Evolutionary conservation across 768 basidiomycete species (phyloP), one percentile per base, ranked within the genome.

Genomic region (Grammothele lineata): DNA sequence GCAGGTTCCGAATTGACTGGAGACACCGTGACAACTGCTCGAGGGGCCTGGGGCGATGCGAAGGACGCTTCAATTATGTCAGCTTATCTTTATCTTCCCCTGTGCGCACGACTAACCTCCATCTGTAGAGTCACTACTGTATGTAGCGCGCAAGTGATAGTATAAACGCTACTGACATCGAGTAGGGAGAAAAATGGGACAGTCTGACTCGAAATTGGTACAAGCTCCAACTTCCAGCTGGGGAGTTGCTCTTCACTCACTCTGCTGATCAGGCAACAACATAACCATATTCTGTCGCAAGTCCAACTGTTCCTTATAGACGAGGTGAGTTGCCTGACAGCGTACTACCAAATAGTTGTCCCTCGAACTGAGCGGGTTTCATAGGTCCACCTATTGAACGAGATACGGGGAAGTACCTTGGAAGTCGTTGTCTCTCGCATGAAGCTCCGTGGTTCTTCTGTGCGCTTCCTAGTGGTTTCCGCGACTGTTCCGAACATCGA

Each of bases 101-200:
- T 6, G 8, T 14, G 4, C 12, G 2, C 22, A 2, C 1, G 10
- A 15, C 26, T 43, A 45, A 25, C 17, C 5, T 12, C 19, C 19
- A n/a, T n/a, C n/a, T n/a, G n/a, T n/a, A n/a, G n/a, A n/a, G n/a
- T n/a, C n/a, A n/a, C n/a, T n/a, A n/a, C n/a, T n/a, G n/a, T n/a
- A n/a, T n/a, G n/a, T n/a, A n/a, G n/a, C n/a, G n/a, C n/a, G n/a
- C n/a, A n/a, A n/a, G n/a, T n/a, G n/a, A n/a, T 38, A 21, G 48
- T 51, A 40, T 33, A 43, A 18, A 24, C n/a, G 17, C 10, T 17
- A 14, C 12, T 17, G n/a, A n/a, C n/a, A n/a, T n/a, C n/a, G n/a
- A n/a, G 25, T 56, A 92, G 87, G 90, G 88, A 2, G 95, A 99
- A 67, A 99, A 99, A 66, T 94, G 92, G 87, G 95, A 98, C 56